Conservation (phyloP, 148 eudicot species). For the Spergularia marina region DNA sequence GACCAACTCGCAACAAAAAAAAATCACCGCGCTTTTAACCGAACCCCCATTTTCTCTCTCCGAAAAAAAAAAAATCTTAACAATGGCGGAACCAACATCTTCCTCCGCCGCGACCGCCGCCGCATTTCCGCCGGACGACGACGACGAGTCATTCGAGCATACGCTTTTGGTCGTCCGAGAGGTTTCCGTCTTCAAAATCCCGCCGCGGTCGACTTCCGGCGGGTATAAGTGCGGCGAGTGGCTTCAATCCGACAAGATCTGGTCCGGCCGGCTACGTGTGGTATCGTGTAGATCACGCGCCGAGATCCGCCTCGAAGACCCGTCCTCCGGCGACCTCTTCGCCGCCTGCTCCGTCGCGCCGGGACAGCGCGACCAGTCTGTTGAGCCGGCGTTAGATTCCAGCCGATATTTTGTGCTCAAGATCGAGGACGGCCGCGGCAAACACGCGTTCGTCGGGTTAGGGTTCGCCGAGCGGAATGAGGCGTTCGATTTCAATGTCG, state of each 20-base stretch:
- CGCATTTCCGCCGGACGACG: constrained; percentile 33
- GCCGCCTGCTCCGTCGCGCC: constrained; percentile 81
- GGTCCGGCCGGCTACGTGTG: constrained; percentile 93
- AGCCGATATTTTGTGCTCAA: constrained; percentile 79
- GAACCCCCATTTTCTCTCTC: background rate
- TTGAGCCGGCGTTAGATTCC: constrained; percentile 86
- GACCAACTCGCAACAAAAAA: background rate
- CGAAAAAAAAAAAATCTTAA: background rate
- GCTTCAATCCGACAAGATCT: constrained; percentile 96
- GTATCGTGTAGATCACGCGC: constrained; percentile 72
- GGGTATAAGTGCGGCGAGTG: constrained; percentile 99
- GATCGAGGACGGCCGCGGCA: constrained; percentile 95
- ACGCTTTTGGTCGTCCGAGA: constrained; percentile 95
- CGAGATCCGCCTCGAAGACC: constrained; percentile 95
- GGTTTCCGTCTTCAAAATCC: constrained; percentile 89
- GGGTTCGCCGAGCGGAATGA: constrained; percentile 91
- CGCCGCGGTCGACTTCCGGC: constrained; percentile 85
- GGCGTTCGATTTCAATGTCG: constrained; percentile 97
- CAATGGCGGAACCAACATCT: constrained; percentile 26
- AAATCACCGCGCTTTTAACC: too few species aligned
- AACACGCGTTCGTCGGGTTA: constrained; percentile 84
- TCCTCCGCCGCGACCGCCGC: constrained; percentile 29
- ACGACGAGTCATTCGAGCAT: constrained; percentile 88
- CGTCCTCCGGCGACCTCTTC: constrained; percentile 81
- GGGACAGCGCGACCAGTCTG: constrained; percentile 69